Base-by-base conservation (phyloP, 495 filamentous ascomycete species). In the Aspergillus kassunensis region DNA sequence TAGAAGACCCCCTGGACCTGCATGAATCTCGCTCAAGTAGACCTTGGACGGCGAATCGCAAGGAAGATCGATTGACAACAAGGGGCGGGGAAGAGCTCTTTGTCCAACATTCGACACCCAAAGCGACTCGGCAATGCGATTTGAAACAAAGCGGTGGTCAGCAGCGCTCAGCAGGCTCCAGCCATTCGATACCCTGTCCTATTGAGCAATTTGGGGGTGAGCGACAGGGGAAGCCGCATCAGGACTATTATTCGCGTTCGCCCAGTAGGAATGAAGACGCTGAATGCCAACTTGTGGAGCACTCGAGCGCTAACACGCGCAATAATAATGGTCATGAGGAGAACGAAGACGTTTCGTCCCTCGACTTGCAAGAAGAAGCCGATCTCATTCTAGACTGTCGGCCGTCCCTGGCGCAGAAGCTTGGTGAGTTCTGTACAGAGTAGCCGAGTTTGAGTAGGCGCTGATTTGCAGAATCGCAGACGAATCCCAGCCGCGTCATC, bases 371-470 rank as follows among this genome's bases (percentile, higher is more conserved):
- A 2, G 54, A 29, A 11, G 27, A 57, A 3, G 12, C 25, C 29
- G 46, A 51, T 58, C 50, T n/a, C n/a, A n/a, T n/a, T n/a, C n/a
- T 45, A 58, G 56, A 29, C 51, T 50, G 29, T 51, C 30, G 16
- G 34, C 50, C 29, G 42, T 40, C 53, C 27, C 53, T 46, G 31
- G 11, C 19, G 15, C 45, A 33, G 44, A 51, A 51, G 45, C 50
- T 57, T 48, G 44, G 58, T 60, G 41, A 54, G 58, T 51, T 9
- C n/a, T n/a, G n/a, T n/a, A n/a, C n/a, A n/a, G n/a, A n/a, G n/a
- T n/a, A n/a, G n/a, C 27, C 11, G 11, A 29, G 27, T 49, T 19
- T 36, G 27, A 21, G 18, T 47, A 30, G 31, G 29, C 40, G 33
- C 42, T 47, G 24, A 47, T 40, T 34, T 40, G n/a, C n/a, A n/a